A percentile compares a stretch with the other conserved stretches of the same genome.
Conservation (phyloP, 495 filamentous ascomycete species). For the Trichocladium uniseriatum region DNA sequence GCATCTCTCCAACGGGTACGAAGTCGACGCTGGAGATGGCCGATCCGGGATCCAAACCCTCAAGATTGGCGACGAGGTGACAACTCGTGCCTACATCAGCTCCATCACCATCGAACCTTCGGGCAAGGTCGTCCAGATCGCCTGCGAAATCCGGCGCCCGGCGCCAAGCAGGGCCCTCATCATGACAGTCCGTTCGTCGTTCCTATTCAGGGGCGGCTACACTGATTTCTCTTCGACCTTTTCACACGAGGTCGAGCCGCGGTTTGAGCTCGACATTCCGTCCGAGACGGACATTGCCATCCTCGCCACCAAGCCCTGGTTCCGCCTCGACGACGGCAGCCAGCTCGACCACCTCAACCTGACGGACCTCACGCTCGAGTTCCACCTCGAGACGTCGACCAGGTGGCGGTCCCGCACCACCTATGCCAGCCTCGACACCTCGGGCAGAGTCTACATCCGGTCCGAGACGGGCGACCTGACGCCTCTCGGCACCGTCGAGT, state of each 20-base stretch:
- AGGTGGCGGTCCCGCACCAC: conserved; percentile 89
- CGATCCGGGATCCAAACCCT: conserved; percentile 80
- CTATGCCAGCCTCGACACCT: conserved; percentile 88
- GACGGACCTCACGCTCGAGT: conserved; percentile 79
- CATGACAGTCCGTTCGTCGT: conserved; percentile 96
- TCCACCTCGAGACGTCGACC: conserved; percentile 83
- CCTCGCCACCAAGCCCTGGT: conserved; percentile 93
- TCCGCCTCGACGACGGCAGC: conserved; percentile 51
- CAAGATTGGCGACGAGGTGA: conserved; percentile 84
- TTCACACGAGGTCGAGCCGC: conserved; percentile 89
- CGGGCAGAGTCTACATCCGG: conserved; percentile 84
- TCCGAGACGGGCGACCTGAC: background rate
- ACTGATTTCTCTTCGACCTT: conserved; percentile 94
- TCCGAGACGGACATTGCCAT: conserved; percentile 86
- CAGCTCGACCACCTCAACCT: conserved; percentile 60
- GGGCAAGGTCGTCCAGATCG: conserved; percentile 98
- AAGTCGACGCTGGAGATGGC: no score
- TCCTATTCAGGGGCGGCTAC: conserved; percentile 88
- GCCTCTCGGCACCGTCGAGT: conserved; percentile 81
- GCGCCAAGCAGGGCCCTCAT: conserved; percentile 55
- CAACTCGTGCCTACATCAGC: conserved; percentile 90
- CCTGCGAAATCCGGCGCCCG: conserved; percentile 83
- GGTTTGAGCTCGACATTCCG: conserved; percentile 80
- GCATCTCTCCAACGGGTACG: conserved; percentile 94
- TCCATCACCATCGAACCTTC: conserved; percentile 94